Evolutionary conservation across 495 filamentous ascomycete species (phyloP).

Genomic region (Penicillium canariense): DNA sequence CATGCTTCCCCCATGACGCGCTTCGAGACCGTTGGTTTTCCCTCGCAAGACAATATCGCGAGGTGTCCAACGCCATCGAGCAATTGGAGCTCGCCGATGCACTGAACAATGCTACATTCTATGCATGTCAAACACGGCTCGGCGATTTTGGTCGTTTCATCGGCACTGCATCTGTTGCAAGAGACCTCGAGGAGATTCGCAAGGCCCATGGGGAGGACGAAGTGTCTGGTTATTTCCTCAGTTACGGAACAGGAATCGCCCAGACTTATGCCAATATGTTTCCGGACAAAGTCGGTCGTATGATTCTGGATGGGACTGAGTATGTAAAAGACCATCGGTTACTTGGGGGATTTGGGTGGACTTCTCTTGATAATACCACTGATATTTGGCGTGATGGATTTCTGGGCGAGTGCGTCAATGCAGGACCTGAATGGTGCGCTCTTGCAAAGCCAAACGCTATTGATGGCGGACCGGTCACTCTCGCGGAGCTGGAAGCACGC

Average conservation of each 20-base stretch:
- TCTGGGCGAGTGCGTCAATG: constrained; percentile 17
- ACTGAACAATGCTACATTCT: constrained; percentile 21
- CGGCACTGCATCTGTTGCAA: constrained; percentile 18
- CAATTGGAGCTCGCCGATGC: constrained; percentile 17
- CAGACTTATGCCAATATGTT: constrained; percentile 25
- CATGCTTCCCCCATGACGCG: constrained; percentile 15
- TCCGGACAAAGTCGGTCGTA: constrained; percentile 13
- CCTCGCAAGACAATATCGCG: constrained; percentile 9
- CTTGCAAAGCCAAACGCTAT: constrained; percentile 7
- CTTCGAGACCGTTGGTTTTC: constrained; percentile 19
- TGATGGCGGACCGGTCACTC: constrained; percentile 6
- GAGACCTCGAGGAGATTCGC: constrained; percentile 20
- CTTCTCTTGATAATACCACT: constrained; percentile 18
- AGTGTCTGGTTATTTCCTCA: constrained; percentile 18
- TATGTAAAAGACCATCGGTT: constrained; percentile 20
- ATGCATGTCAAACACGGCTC: constrained; percentile 14
- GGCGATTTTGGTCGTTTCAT: constrained; percentile 21
- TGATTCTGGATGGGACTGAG: constrained; percentile 21
- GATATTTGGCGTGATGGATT: constrained; percentile 21
- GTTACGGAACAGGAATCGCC: constrained; percentile 20
- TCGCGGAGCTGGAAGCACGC: constrained; percentile 12
- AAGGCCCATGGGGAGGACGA: constrained; percentile 15
- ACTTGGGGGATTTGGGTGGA: constrained; percentile 20
- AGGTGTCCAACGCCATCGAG: constrained; percentile 6
- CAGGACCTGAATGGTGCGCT: constrained; percentile 17